These are phyloP conservation scores for Spergularia azorica DNA, from an alignment of 179 eudicot genomes.

Conservation along the genomic window DNA sequence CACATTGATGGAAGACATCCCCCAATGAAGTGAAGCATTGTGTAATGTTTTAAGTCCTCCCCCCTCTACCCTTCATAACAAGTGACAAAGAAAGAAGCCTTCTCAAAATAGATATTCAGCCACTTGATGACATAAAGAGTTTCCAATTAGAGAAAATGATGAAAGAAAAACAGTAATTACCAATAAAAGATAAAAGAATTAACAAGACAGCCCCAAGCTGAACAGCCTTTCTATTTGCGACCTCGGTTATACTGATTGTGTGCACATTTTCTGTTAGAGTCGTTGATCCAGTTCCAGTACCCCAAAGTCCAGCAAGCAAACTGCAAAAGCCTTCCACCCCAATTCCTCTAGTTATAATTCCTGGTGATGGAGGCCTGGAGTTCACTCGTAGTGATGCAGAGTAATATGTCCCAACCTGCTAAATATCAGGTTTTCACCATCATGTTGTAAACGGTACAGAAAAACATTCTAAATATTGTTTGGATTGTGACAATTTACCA, in stretches of 20 bases:
- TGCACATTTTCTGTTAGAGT: conserved; percentile 85
- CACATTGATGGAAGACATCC: too few relatives aligned
- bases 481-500: too few relatives aligned
- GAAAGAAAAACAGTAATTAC: conserved; percentile 35
- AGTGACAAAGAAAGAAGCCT: not conserved
- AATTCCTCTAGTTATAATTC: conserved; percentile 82
- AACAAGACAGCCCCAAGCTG: conserved; percentile 76
- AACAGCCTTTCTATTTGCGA: conserved; percentile 73
- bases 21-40: too few relatives aligned
- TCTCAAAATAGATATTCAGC: not conserved
- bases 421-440: not conserved
- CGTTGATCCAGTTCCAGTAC: conserved; percentile 85
- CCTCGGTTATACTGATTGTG: conserved; percentile 74
- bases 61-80: not conserved
- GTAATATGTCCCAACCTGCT: conserved; percentile 85
- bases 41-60: too few relatives aligned
- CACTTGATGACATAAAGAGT: not conserved
- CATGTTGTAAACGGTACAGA: not conserved
- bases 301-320: conserved; percentile 93
- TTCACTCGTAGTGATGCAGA: conserved; percentile 60
- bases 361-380: conserved; percentile 78
- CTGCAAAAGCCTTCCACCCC: conserved; percentile 97
- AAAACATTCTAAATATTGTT: not conserved
- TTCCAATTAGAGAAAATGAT: not conserved
- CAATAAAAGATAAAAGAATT: conserved; percentile 74